phyloP scores from a whole-genome alignment of 1,139 yeast species.

The Geotrichum australiense region DNA sequence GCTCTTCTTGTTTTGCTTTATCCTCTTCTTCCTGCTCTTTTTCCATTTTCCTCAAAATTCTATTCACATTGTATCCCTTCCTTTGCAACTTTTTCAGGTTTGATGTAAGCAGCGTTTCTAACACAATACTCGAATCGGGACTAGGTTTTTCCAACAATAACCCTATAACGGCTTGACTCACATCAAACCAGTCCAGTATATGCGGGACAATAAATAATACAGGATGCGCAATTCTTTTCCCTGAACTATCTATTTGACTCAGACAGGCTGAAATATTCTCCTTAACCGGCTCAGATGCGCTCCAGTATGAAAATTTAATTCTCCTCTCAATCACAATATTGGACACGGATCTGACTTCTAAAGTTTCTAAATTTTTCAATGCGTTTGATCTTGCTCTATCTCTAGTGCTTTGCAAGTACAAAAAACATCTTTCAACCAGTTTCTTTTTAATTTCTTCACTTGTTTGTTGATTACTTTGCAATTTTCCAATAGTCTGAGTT shows the following conservation, averaged over 20 bases:
- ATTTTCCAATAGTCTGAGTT: conserved; percentile 23
- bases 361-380: conserved; percentile 14
- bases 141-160: conserved; percentile 27
- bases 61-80: conserved; percentile 37
- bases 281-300: conserved; percentile 12
- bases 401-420: conserved; percentile 32
- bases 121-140: conserved; percentile 36
- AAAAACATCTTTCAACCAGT: conserved; percentile 27
- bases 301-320: conserved; percentile 21
- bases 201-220: conserved; percentile 21
- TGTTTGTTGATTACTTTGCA: conserved; percentile 12
- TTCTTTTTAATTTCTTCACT: conserved; percentile 17
- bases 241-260: conserved; percentile 16
- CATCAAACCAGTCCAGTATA: conserved; percentile 36
- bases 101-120: conserved; percentile 35
- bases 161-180: conserved; percentile 33
- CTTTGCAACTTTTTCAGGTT: conserved; percentile 30
- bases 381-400: conserved; percentile 17
- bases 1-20: conserved; percentile 14
- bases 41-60: conserved; percentile 28
- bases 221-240: conserved; percentile 1
- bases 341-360: conserved; percentile 27
- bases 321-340: conserved; percentile 27
- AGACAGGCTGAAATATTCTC: conserved; percentile 24
- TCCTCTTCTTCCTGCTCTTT: conserved; percentile 20